phyloP scores from a whole-genome alignment of 1,284 basidiomycete genomes.

The Pyrrhoderma noxium region DNA sequence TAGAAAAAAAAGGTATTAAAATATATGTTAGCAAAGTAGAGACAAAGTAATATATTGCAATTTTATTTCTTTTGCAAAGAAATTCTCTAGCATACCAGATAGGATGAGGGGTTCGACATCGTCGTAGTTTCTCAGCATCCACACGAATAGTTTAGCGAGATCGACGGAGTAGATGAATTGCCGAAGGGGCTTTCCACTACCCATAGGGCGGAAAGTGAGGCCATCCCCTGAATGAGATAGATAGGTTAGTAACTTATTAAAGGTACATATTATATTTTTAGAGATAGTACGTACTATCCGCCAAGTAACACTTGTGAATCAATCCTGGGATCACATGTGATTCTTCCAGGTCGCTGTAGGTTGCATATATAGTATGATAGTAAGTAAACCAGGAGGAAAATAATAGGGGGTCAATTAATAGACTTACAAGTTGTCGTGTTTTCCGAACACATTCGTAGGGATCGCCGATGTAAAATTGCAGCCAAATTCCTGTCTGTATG shows the following conservation, averaged over 20 bases:
- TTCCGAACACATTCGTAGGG: conserved; percentile 88
- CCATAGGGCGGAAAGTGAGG: conserved; percentile 76
- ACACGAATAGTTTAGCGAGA: conserved; percentile 87
- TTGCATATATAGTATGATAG: conserved; percentile 41
- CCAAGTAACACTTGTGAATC: conserved; percentile 83
- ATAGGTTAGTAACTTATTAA: neutral
- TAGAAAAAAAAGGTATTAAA: neutral
- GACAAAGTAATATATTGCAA: too few relatives aligned
- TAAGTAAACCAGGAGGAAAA: neutral
- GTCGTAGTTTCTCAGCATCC: conserved; percentile 83
- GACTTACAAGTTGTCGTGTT: conserved; percentile 69
- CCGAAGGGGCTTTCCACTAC: conserved; percentile 80
- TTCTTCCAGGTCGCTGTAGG: conserved; percentile 76
- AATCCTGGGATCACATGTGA: conserved; percentile 88
- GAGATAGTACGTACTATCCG: conserved; percentile 56
- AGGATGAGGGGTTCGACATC: conserved; percentile 86
- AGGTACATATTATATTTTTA: neutral
- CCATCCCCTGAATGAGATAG: conserved; percentile 54
- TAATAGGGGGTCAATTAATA: neutral
- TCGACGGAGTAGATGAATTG: conserved; percentile 94
- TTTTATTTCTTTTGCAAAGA: too few relatives aligned
- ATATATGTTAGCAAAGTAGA: neutral
- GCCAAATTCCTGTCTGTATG: conserved; percentile 87
- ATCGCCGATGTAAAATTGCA: conserved; percentile 89
- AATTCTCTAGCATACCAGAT: conserved; percentile 52